Conservation (phyloP, 208 protist species). For the Crithidia fasciculata region DNA sequence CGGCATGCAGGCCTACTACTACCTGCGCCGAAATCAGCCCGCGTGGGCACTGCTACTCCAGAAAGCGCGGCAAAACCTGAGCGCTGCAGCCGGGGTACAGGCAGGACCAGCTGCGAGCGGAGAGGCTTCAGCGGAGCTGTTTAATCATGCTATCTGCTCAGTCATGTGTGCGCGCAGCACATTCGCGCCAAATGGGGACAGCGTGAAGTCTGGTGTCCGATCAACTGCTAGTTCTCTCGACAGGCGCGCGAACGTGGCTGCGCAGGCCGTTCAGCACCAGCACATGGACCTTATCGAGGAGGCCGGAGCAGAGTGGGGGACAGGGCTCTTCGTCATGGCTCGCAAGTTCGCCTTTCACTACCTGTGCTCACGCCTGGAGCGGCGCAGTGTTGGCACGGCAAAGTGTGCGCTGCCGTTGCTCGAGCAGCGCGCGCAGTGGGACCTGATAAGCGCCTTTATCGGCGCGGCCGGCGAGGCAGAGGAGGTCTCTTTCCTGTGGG, state of each 20-base stretch:
- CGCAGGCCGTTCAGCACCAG: slow-evolving; percentile 3
- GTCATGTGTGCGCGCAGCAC: neutral
- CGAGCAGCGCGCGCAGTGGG: slow-evolving; percentile 26
- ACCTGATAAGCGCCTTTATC: slow-evolving; percentile 27
- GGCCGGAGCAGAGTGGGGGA: slow-evolving; percentile 11
- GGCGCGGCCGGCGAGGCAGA: slow-evolving; percentile 16
- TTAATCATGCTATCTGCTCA: slow-evolving; percentile 8
- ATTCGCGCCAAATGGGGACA: neutral
- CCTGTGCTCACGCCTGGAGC: slow-evolving; percentile 1
- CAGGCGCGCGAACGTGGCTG: neutral
- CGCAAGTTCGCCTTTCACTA: slow-evolving; percentile 28
- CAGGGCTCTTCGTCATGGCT: slow-evolving; percentile 28
- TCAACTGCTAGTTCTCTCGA: neutral
- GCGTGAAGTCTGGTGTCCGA: neutral
- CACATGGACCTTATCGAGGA: slow-evolving; percentile 14
- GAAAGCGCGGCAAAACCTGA: slow-evolving; percentile 12
- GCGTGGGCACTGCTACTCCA: slow-evolving; percentile 28
- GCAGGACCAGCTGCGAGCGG: neutral
- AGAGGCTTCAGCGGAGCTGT: neutral
- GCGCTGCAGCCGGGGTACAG: neutral
- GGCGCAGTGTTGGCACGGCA: neutral
- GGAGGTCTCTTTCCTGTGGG: slow-evolving; percentile 29
- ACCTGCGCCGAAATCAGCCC: slow-evolving; percentile 27
- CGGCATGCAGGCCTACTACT: slow-evolving; percentile 39
- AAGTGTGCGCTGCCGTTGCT: slow-evolving; percentile 3